Evolutionary conservation across 257 asterid genomes (phyloP), one percentile per base, ranked within the genome.

Genomic region (Gentiana macrophylla): DNA sequence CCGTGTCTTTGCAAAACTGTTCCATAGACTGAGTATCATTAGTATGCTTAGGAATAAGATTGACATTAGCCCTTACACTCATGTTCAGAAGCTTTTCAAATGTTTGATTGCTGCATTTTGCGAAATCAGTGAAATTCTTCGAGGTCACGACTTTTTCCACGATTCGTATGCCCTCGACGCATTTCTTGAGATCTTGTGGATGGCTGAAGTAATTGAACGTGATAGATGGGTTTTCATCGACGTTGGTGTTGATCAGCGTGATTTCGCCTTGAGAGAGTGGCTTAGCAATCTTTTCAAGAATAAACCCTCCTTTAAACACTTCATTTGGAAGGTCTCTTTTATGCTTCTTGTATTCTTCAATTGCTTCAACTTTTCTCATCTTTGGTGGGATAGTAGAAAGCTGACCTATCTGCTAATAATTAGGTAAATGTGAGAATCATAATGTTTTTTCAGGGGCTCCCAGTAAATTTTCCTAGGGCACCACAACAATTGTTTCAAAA

Each of bases 191-290:
- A 54, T 89, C 97, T 1, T 53, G 70, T 0, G 94, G 95, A 49
- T 89, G 95, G 76, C 78, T 77, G 81, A 86, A 86, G 78, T 89
- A 89, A 81, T 89, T 89, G 93, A 89, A 89, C 34, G 97, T 86
- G 79, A 89, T 44, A 3, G 79, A 62, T 4, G 97, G 97, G 76
- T 89, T 89, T 59, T 84, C 93, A 2, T 82, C 86, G 0, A 79
- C 52, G 12, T 84, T 77, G 9, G 87, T 84, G 84, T 76, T 89
- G 44, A 49, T 36, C 4, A 86, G 81, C 65, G 50, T 72, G 0
- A 86, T 73, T 15, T 78, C 54, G 13, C 90, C 90, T 33, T 44
- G 65, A 13, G 90, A 82, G 45, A 71, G 37, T 2, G 90, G 90
- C 49, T 35, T 45, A n/a, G 84, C 86, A 6, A 82, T 66, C 74